These are phyloP conservation scores for Teunomyces barrocoloradensis DNA, from an alignment of 805 yeast species.

Conservation along the genomic window DNA sequence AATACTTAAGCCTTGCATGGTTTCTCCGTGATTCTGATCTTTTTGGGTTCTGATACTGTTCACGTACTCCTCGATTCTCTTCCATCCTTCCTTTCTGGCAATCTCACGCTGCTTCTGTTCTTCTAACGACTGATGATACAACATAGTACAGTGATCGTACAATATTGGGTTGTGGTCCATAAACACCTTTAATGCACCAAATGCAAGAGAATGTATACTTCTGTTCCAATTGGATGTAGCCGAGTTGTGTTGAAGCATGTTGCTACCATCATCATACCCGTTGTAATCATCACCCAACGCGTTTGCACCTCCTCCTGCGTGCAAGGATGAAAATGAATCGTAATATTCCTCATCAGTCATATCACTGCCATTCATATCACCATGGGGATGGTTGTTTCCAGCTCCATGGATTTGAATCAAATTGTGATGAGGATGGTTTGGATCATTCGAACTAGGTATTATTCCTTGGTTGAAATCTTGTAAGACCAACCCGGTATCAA, in stretches of 20 bases:
- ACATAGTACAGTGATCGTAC: slow-evolving; percentile 88
- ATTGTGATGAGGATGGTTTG: slow-evolving; percentile 23
- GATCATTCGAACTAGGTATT: slow-evolving; percentile 22
- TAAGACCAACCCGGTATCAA: slow-evolving; percentile 36
- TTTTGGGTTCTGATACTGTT: slow-evolving; percentile 17
- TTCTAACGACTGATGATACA: slow-evolving; percentile 76
- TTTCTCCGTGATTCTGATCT: slow-evolving; percentile 1
- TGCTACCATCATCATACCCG: slow-evolving; percentile 29
- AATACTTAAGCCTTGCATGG: slow-evolving; percentile 3
- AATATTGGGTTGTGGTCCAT: slow-evolving; percentile 89
- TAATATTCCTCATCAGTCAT: slow-evolving; percentile 46
- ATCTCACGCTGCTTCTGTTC: slow-evolving; percentile 65
- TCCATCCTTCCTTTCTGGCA: slow-evolving; percentile 69
- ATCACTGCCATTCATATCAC: slow-evolving; percentile 24
- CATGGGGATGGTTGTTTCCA: slow-evolving; percentile 12
- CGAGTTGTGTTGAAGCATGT: slow-evolving; percentile 42
- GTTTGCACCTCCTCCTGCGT: slow-evolving; percentile 17
- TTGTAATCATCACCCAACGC: slow-evolving; percentile 25
- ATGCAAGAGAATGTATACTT: slow-evolving; percentile 87
- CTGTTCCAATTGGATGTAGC: slow-evolving; percentile 82
- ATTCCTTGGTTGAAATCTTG: slow-evolving; percentile 23
- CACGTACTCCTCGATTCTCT: slow-evolving; percentile 61
- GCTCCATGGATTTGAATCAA: slow-evolving; percentile 18
- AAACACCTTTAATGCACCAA: slow-evolving; percentile 84
- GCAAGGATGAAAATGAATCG: slow-evolving; percentile 38